phyloP scores from a whole-genome alignment of 208 protist genomes.

The Leishmania amazonensis region DNA sequence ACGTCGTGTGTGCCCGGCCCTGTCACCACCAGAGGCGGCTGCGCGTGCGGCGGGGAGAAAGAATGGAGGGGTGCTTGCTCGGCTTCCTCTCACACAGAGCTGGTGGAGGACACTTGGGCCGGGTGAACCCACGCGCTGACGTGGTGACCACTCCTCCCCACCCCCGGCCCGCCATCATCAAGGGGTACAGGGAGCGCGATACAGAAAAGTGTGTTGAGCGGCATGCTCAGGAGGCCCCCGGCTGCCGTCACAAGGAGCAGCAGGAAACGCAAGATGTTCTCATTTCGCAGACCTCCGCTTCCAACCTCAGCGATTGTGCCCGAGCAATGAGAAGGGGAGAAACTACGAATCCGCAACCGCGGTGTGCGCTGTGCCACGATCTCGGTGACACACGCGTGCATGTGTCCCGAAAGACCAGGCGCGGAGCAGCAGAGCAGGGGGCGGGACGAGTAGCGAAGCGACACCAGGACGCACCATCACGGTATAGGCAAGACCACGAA shows the following conservation, averaged over 20 bases:
- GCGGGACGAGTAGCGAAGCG: not conserved
- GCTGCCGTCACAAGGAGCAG: not conserved
- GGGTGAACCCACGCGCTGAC: too few species aligned
- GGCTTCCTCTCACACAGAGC: not conserved
- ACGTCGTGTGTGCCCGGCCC: not conserved
- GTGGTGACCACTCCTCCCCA: too few species aligned
- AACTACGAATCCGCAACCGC: not conserved
- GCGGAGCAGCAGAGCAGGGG: not conserved
- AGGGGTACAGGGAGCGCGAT: not conserved
- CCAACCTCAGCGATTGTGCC: not conserved
- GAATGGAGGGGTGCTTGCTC: not conserved
- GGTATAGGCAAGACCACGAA: not conserved
- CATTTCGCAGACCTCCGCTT: not conserved
- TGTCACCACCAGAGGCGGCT: not conserved
- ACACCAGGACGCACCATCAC: not conserved
- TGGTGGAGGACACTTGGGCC: not conserved
- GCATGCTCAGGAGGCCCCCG: not conserved
- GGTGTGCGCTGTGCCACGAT: not conserved
- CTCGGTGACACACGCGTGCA: not conserved
- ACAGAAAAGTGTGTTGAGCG: not conserved
- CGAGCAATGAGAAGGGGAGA: not conserved
- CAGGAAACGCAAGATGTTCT: not conserved
- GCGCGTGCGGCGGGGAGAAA: too few species aligned
- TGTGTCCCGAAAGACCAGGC: not conserved
- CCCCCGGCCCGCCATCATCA: too few species aligned